phyloP scores from a whole-genome alignment of 2,329 filamentous ascomycete species.

The Colletotrichum costaricense region DNA sequence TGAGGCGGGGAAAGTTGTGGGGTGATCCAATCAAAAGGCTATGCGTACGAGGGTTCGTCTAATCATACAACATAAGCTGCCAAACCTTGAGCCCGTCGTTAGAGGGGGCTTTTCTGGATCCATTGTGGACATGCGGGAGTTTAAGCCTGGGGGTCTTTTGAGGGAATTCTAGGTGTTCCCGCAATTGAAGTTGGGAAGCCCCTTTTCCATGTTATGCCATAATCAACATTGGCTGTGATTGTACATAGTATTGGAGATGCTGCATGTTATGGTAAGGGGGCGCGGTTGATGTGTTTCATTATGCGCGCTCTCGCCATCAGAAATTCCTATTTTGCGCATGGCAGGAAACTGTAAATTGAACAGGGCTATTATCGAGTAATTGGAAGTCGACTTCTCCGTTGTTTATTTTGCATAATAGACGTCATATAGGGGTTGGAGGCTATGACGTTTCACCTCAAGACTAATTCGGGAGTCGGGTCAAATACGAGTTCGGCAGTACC shows the following conservation, averaged over 20 bases:
- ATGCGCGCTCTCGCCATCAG: neutral
- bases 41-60: neutral
- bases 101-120: neutral
- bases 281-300: neutral
- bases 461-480: neutral
- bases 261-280: neutral
- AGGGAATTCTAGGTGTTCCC: neutral
- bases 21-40: neutral
- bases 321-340: neutral
- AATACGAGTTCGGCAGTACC: slow-evolving; percentile 19
- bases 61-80: neutral
- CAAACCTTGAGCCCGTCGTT: neutral
- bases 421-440: neutral
- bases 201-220: neutral
- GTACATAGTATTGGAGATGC: neutral
- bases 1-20: neutral
- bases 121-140: neutral
- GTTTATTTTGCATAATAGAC: neutral
- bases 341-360: neutral
- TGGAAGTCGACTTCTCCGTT: neutral
- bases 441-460: neutral
- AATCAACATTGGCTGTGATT: neutral
- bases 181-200: neutral
- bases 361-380: neutral
- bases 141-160: neutral